Percentiles rank a stretch among this genome's conserved stretches.
Conservation (phyloP, 2,329 filamentous ascomycete species). For the Blastomyces percursus region DNA sequence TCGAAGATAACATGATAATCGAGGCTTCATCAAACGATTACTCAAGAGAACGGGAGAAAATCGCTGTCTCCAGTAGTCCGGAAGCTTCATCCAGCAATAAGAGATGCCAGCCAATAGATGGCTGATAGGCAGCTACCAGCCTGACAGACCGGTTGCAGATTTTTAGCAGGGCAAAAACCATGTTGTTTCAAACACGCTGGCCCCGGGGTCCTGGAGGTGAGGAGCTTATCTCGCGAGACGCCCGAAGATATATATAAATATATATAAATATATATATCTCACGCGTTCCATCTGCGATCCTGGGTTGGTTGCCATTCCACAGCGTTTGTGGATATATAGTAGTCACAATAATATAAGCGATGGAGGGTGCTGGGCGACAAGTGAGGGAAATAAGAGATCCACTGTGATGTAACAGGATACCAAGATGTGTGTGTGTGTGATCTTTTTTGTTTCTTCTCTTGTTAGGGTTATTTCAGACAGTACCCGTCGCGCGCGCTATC, state of each 20-base stretch:
- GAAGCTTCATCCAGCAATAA: background rate
- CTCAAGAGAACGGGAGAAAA: background rate
- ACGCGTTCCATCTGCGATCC: background rate
- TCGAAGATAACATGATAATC: background rate
- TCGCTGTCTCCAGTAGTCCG: background rate
- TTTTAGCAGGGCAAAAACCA: background rate
- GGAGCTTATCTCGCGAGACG: background rate
- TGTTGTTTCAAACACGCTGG: background rate
- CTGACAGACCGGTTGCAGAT: background rate
- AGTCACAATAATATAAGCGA: background rate
- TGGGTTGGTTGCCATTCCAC: background rate
- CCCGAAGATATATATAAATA: background rate
- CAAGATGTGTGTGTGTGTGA: background rate
- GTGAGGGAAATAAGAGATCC: background rate
- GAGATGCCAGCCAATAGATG: conserved; percentile 1
- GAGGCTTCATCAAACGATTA: background rate
- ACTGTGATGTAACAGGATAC: background rate
- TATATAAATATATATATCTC: background rate
- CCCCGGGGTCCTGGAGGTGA: background rate
- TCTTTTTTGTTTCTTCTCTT: background rate
- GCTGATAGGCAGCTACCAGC: background rate
- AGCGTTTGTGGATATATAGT: background rate
- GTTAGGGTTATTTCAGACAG: too few relatives aligned
- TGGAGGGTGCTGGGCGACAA: background rate
- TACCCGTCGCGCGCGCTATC: background rate